A percentile compares a stretch with the other conserved stretches of the same genome.
These are phyloP conservation scores for Saturnispora zaruensis DNA, from an alignment of 805 yeast genomes.

Conservation along the genomic window DNA sequence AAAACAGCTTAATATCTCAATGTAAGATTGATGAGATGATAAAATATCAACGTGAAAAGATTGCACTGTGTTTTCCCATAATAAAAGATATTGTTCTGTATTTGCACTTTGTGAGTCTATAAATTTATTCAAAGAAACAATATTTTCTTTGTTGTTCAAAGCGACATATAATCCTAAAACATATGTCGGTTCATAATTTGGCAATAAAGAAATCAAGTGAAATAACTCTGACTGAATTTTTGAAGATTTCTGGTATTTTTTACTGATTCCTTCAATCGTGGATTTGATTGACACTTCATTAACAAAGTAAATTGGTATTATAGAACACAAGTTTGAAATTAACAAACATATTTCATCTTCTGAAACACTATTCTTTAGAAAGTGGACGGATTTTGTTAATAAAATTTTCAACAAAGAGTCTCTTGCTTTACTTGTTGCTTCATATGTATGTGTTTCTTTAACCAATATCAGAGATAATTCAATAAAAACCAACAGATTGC, in stretches of 20 bases:
- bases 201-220: constrained; percentile 11
- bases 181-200: constrained; percentile 14
- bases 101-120: neutral
- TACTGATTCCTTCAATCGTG: constrained; percentile 13
- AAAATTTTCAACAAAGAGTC: neutral
- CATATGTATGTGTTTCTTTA: neutral
- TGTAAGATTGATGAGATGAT: constrained; percentile 2
- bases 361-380: neutral
- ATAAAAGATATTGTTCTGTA: neutral
- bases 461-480: constrained; percentile 1
- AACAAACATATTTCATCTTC: neutral
- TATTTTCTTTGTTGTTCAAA: constrained; percentile 7
- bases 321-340: constrained; percentile 2
- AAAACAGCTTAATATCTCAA: constrained; percentile 1
- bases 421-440: neutral
- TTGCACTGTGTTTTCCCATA: constrained; percentile 7
- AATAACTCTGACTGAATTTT: constrained; percentile 14
- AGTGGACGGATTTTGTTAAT: neutral
- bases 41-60: constrained; percentile 5
- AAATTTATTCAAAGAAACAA: constrained; percentile 3
- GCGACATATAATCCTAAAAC: constrained; percentile 20
- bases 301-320: neutral
- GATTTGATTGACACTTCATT: constrained; percentile 2
- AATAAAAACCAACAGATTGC: neutral
- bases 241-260: neutral